Base-by-base conservation (phyloP, 495 filamentous ascomycete genomes). In the Jackrogersella multiformis region DNA sequence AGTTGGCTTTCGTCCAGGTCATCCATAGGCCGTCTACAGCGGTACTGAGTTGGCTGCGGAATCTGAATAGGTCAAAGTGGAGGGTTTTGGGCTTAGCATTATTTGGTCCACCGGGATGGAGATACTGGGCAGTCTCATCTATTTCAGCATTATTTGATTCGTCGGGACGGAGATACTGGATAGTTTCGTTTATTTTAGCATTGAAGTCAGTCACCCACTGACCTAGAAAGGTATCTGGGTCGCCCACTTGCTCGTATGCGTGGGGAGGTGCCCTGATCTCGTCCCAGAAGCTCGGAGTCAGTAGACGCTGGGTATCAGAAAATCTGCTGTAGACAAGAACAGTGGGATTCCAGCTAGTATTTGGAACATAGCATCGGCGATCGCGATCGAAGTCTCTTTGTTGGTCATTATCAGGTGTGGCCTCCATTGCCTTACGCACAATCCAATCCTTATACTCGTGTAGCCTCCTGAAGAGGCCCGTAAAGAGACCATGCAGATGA, bases 401-500 rank as follows among this genome's bases (percentile, higher is more conserved):
- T 12, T 49, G 56, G 13, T 24, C 18, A 8, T 10, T 20, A 4
- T 39, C n/a, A 4, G 39, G 9, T 12, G 51, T 1, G 5, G 48
- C 2, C 1, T 61, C 6, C 10, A 75, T 55, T 15, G 70, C 62
- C 4, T 41, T 9, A 12, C 21, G 5, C 5, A 79, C 8, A 1
- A 59, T 23, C 18, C 4, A 12, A 5, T 61, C 20, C 18, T 75
- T 57, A 5, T 68, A 72, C 7, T 55, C 59, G 4, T 57, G 7
- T 6, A 80, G 44, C 2, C n/a, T 44, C 0, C 24, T 18, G 30
- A 64, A 68, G 0, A 70, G 66, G 45, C 78, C 81, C 69, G 86
- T 80, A 80, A 89, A 90, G 56, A 87, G 82, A n/a, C 18, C 18
- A 7, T 18, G n/a, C n/a, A 63, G 21, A 20, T 48, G 2, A 9